phyloP scores from a whole-genome alignment of 179 eudicot genomes.

The Beta macrorhiza region DNA sequence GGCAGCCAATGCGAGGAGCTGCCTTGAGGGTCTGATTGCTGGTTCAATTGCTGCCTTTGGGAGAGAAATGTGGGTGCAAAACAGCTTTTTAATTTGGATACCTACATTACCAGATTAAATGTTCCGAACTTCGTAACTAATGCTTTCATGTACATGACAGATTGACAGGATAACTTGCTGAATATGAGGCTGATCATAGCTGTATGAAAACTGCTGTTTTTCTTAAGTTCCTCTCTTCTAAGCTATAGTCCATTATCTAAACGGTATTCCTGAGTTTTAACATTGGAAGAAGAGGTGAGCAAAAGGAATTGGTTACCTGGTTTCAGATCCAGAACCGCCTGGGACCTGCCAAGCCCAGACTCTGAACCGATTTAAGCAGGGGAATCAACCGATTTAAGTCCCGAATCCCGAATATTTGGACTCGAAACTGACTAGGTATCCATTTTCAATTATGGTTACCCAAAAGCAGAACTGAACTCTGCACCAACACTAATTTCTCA shows the following conservation, averaged over 20 bases:
- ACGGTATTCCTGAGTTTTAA: neutral
- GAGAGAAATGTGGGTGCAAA: constrained; percentile 4
- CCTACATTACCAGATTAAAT: neutral
- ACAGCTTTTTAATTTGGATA: neutral
- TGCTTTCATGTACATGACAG: constrained; percentile 7
- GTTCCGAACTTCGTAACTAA: neutral
- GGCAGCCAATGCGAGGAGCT: neutral
- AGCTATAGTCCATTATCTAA: neutral
- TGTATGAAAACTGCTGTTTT: neutral
- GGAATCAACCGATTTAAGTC: neutral
- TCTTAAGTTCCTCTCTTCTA: neutral
- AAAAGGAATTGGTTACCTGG: neutral
- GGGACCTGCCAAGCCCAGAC: neutral
- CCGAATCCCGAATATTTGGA: neutral
- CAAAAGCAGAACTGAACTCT: too few relatives aligned
- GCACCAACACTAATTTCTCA: too few relatives aligned
- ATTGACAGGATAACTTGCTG: neutral
- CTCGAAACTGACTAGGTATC: neutral
- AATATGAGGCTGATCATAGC: neutral
- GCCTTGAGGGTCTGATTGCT: neutral
- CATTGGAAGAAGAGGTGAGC: neutral
- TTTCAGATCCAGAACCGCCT: neutral
- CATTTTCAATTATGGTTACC: too few relatives aligned
- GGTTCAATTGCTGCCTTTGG: constrained; percentile 7
- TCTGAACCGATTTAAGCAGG: neutral